Evolutionary conservation across 108 stramenopile species (phyloP).

Genomic region (Parmales sp.): DNA sequence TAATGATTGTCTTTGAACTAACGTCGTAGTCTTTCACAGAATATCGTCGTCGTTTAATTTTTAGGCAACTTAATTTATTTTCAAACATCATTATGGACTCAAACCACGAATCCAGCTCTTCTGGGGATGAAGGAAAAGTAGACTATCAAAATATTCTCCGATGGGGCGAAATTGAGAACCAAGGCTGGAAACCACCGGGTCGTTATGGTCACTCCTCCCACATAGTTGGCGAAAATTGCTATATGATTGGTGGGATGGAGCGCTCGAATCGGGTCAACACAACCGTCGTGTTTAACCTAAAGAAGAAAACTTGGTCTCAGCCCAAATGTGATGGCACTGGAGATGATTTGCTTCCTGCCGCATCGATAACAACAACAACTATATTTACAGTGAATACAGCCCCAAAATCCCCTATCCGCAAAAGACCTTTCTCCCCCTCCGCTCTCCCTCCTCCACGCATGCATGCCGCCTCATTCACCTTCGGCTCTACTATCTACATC

Average conservation of each 20-base stretch:
- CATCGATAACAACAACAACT: not conserved
- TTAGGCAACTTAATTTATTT: no score
- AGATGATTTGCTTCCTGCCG: no score
- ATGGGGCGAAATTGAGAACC: not conserved
- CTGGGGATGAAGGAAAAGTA: no score
- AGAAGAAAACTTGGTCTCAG: not conserved
- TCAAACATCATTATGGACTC: no score
- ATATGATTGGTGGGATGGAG: not conserved
- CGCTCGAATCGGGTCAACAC: not conserved
- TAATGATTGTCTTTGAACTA: no score
- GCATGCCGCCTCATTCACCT: not conserved
- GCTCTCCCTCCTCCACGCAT: not conserved
- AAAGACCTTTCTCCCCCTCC: not conserved
- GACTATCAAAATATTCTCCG: conserved; percentile 6
- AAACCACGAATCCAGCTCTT: no score
- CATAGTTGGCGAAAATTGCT: not conserved
- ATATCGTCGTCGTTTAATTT: no score
- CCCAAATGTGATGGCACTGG: conserved; percentile 1
- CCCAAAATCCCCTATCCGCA: not conserved
- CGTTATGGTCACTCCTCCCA: not conserved
- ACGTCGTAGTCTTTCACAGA: no score
- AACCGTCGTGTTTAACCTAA: not conserved
- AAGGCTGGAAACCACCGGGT: not conserved
- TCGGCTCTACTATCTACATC: not conserved
- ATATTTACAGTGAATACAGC: not conserved